Percentiles rank a stretch among this genome's conserved stretches.
Conservation (phyloP, 768 basidiomycete species). For the Royoungia palumana region DNA sequence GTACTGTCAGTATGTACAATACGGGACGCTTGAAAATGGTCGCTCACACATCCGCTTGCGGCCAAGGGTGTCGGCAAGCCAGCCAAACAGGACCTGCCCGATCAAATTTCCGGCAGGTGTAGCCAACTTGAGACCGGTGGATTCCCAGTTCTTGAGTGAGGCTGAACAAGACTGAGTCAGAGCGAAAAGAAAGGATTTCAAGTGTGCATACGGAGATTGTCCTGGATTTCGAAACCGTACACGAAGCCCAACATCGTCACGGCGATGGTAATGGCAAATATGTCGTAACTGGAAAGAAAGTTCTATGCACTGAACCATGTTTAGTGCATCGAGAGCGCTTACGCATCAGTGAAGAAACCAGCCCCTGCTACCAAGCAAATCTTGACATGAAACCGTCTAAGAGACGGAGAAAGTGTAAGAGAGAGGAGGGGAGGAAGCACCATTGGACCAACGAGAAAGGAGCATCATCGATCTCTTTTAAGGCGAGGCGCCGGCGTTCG, state of each 20-base stretch:
- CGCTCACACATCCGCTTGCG: slow-evolving; percentile 73
- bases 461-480: too few relatives aligned
- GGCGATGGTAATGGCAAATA: slow-evolving; percentile 85
- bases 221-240: slow-evolving; percentile 42
- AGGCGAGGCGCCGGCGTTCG: too few relatives aligned
- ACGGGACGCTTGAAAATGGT: neutral
- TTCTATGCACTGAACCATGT: too few relatives aligned
- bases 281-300: slow-evolving; percentile 48
- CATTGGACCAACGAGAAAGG: too few relatives aligned
- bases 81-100: slow-evolving; percentile 73
- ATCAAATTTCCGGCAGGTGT: slow-evolving; percentile 70
- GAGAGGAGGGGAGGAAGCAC: too few relatives aligned
- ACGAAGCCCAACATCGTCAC: slow-evolving; percentile 79
- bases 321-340: too few relatives aligned
- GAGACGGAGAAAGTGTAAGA: too few relatives aligned
- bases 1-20: neutral
- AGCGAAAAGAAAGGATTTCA: slow-evolving; percentile 20
- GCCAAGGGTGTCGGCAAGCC: slow-evolving; percentile 69
- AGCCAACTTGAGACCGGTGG: slow-evolving; percentile 71
- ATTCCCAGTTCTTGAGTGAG: slow-evolving; percentile 43
- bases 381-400: too few relatives aligned
- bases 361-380: too few relatives aligned
- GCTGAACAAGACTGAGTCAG: neutral
- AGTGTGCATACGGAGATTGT: neutral
- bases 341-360: too few relatives aligned